Conservation (phyloP, 495 filamentous ascomycete species). For the Hypoxylon crocopeplum region DNA sequence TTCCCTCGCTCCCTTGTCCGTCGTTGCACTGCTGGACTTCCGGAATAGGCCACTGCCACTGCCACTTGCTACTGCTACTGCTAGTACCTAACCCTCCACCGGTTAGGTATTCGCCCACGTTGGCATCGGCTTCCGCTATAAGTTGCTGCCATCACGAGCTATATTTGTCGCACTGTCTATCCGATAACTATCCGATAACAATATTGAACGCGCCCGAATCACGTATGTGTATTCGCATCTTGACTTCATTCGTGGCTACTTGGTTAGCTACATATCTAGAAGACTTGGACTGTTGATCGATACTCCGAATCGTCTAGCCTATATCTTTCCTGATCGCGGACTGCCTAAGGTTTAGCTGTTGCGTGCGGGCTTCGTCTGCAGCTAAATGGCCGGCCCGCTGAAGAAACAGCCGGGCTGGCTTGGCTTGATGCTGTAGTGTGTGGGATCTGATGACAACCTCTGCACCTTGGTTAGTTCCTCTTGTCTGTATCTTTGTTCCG, state of each 20-base stretch:
- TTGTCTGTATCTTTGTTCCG: constrained; percentile 4
- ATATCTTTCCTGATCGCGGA: background rate
- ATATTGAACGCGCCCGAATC: too few relatives aligned
- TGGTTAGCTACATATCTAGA: constrained; percentile 5
- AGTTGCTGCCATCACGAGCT: too few relatives aligned
- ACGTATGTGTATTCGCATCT: background rate
- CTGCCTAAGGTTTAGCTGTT: constrained; percentile 6
- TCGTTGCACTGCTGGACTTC: background rate
- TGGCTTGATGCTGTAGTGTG: constrained; percentile 1
- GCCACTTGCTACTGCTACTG: too few relatives aligned
- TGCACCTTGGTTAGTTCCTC: background rate
- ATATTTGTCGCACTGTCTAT: too few relatives aligned
- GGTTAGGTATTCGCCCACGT: too few relatives aligned
- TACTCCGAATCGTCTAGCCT: too few relatives aligned
- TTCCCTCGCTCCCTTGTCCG: too few relatives aligned
- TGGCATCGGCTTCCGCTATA: too few relatives aligned
- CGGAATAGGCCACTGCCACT: too few relatives aligned
- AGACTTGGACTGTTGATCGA: constrained; percentile 5
- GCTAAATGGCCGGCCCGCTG: constrained; percentile 29
- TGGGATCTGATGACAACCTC: constrained; percentile 10
- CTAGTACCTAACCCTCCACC: too few relatives aligned
- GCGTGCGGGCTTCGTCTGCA: constrained; percentile 25
- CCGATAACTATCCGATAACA: too few relatives aligned
- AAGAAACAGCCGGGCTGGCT: constrained; percentile 22
- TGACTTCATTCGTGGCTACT: constrained; percentile 16